phyloP scores from a whole-genome alignment of 176 grass and related monocot genomes.

The Poa annua region DNA sequence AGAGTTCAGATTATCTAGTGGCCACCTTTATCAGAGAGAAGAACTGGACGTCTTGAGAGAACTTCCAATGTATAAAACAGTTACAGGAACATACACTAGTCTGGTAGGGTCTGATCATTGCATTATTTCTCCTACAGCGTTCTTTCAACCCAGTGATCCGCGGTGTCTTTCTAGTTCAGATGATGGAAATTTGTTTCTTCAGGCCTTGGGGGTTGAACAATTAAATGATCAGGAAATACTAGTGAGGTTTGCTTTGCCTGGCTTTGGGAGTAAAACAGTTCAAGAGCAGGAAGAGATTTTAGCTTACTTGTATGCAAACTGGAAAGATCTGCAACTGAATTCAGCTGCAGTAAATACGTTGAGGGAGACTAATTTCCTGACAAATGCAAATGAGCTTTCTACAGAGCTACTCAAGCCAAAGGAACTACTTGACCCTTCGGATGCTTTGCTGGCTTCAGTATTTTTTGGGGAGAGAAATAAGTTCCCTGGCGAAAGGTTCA shows the following conservation, averaged over 20 bases:
- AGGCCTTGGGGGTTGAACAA: constrained; percentile 74
- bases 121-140: constrained; percentile 74
- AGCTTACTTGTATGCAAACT: constrained; percentile 78
- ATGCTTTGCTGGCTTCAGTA: constrained; percentile 79
- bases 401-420: constrained; percentile 74
- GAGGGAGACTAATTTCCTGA: constrained; percentile 76
- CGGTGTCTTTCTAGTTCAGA: constrained; percentile 66
- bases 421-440: constrained; percentile 84
- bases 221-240: constrained; percentile 85
- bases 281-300: constrained; percentile 90
- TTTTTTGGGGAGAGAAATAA: constrained; percentile 76
- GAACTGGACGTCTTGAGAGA: constrained; percentile 83
- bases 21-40: constrained; percentile 72
- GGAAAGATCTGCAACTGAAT: constrained; percentile 85
- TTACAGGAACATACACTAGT: constrained; percentile 78
- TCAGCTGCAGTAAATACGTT: constrained; percentile 65
- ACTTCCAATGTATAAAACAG: constrained; percentile 89
- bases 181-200: constrained; percentile 65
- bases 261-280: constrained; percentile 73
- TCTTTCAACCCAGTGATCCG: constrained; percentile 82
- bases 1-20: constrained; percentile 59
- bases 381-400: constrained; percentile 77
- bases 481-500: constrained; percentile 82
- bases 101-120: constrained; percentile 72
- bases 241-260: constrained; percentile 89